Base-by-base conservation (phyloP, 768 basidiomycete genomes). In the Tulasnella sp. region DNA sequence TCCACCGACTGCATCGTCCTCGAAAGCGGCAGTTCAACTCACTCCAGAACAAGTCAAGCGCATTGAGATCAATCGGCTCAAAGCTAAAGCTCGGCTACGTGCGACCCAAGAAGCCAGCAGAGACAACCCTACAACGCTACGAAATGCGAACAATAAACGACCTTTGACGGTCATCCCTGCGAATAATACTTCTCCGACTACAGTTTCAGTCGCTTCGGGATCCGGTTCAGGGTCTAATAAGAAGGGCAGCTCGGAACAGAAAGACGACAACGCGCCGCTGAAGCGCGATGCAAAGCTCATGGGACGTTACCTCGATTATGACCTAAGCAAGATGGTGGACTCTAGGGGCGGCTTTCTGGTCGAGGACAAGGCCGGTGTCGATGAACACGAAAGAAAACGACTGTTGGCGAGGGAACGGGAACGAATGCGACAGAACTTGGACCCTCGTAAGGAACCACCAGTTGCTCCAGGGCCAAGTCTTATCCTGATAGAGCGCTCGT, bases 271-370 rank as follows among this genome's bases (percentile, higher is more conserved):
- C 39, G 75, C 75, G 15, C 81, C 83, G 9, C 85, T 95, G 76
- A 89, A 89, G 82, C 89, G 92, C 9, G 93, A 95, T 81, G 88
- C 91, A 16, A 89, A 93, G 44, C 86, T 95, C 80, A 76, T 76
- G 75, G 97, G 95, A 37, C 93, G 90, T 71, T 98, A 98, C 85
- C 97, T 97, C 81, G 97, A 99, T 81, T 99, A 98, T 89, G 96
- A 98, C 83, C 84, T 98, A 18, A 93, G 93, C 16, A 98, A 98
- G 87, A 93, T 98, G 91, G 92, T 95, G 82, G 98, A 99, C 83
- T 92, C 95, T 10, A 93, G 96, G 83, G 98, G 97, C 73, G 98
- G 98, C 0, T 99, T 98, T 84, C 84, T 99, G 82, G 87, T 97
- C 6, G 94, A 97, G 80, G 96, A 97, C 67, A 91, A 90, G n/a